phyloP scores from a whole-genome alignment of 805 yeast genomes.

The Kazachstania martiniae region DNA sequence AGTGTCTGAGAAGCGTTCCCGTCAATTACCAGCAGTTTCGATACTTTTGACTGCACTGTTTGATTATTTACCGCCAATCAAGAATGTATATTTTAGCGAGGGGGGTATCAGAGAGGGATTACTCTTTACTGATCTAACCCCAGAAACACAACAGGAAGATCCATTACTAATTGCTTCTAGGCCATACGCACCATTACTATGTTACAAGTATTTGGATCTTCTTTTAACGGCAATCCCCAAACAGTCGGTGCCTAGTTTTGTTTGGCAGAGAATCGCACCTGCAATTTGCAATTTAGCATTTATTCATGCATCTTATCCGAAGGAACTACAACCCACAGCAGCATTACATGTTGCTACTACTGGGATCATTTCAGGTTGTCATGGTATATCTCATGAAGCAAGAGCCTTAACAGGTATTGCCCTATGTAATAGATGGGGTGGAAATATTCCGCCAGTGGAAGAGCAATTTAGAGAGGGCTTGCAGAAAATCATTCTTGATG shows the following conservation, averaged over 20 bases:
- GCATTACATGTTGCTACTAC: conserved; percentile 63
- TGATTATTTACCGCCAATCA: conserved; percentile 48
- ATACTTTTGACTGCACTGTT: conserved; percentile 50
- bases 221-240: conserved; percentile 49
- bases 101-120: conserved; percentile 77
- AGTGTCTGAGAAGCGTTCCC: conserved; percentile 53
- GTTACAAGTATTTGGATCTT: conserved; percentile 43
- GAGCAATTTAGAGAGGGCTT: conserved; percentile 35
- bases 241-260: conserved; percentile 45
- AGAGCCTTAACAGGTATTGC: conserved; percentile 66
- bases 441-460: conserved; percentile 53
- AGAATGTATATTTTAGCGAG: conserved; percentile 57
- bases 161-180: conserved; percentile 59
- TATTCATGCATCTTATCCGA: conserved; percentile 67
- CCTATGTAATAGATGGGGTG: conserved; percentile 75
- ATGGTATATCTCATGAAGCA: conserved; percentile 62
- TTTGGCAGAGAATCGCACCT: conserved; percentile 49
- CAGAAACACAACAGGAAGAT: conserved; percentile 49
- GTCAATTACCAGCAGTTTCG: conserved; percentile 63
- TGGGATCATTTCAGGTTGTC: conserved; percentile 66
- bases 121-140: conserved; percentile 49
- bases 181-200: conserved; percentile 61
- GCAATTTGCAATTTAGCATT: conserved; percentile 67
- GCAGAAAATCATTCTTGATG: conserved; percentile 39
- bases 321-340: conserved; percentile 65